phyloP scores from a whole-genome alignment of 164 flowering plant genomes.

The Annona squamosa region DNA sequence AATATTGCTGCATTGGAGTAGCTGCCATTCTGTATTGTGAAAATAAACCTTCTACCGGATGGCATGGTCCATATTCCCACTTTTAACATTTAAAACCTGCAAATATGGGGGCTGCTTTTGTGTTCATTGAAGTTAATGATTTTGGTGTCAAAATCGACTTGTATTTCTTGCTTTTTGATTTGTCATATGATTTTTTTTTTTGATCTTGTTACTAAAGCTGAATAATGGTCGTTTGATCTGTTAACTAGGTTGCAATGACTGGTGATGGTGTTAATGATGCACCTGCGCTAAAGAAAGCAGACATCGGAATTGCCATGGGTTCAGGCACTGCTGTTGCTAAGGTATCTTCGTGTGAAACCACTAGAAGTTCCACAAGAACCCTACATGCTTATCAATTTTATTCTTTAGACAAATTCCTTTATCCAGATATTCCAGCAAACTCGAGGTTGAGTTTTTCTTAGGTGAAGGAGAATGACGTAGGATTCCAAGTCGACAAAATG shows the following conservation, averaged over 20 bases:
- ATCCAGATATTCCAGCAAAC: no score
- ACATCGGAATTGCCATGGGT: conserved; percentile 99
- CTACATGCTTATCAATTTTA: not conserved
- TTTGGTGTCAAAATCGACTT: not conserved
- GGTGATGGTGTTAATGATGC: conserved; percentile 99
- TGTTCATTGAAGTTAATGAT: not conserved
- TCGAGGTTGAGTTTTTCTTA: no score
- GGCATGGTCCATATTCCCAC: not conserved
- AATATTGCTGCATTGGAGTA: not conserved
- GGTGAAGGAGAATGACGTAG: no score
- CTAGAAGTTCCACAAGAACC: not conserved
- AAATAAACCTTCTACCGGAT: not conserved
- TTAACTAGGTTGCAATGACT: conserved; percentile 93
- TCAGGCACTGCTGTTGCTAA: conserved; percentile 99
- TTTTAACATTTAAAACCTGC: not conserved
- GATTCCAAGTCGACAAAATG: no score
- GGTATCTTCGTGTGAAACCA: conserved; percentile 29
- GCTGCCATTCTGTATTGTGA: not conserved
- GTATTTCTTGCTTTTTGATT: not conserved
- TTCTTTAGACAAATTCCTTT: no score
- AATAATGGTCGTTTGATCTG: conserved; percentile 6
- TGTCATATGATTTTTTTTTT: conserved; percentile 1
- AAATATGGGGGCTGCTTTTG: not conserved
- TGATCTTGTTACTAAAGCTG: not conserved
- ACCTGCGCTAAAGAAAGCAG: conserved; percentile 96